These are phyloP conservation scores for Coniophora puteana DNA, from an alignment of 1,284 basidiomycete species.

Conservation along the genomic window DNA sequence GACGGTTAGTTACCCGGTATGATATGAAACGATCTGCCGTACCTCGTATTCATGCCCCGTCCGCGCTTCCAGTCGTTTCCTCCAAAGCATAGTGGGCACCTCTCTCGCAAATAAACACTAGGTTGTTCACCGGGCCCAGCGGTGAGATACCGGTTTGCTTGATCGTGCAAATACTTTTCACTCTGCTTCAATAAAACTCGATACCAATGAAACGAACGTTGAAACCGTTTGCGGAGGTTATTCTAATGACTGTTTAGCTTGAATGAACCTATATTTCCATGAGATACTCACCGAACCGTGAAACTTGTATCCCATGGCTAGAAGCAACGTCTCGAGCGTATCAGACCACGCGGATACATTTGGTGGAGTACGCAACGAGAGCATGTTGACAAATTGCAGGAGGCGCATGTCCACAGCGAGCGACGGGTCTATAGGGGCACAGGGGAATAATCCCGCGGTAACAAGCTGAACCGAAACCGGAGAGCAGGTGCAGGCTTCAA, in stretches of 20 bases:
- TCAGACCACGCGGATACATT: constrained; percentile 13
- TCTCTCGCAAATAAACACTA: constrained; percentile 4
- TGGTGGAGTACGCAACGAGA: constrained; percentile 9
- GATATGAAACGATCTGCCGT: too few species aligned
- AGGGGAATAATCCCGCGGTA: constrained; percentile 12
- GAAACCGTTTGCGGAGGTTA: constrained; percentile 2
- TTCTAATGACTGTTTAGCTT: too few species aligned
- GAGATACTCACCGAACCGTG: constrained; percentile 4
- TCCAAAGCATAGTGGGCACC: constrained; percentile 11
- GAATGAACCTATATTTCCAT: not conserved
- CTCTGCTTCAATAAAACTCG: constrained; percentile 3
- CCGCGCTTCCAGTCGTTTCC: constrained; percentile 1
- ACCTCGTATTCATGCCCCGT: too few species aligned
- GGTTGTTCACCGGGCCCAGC: constrained; percentile 1
- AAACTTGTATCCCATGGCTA: constrained; percentile 5
- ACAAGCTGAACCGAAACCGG: constrained; percentile 12
- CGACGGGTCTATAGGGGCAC: constrained; percentile 10
- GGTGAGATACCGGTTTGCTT: not conserved
- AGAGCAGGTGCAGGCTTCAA: constrained; percentile 4
- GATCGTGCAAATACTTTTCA: constrained; percentile 3
- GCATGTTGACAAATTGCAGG: constrained; percentile 8
- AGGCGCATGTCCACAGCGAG: constrained; percentile 11
- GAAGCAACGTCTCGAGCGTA: constrained; percentile 9
- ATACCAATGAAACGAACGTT: constrained; percentile 9
- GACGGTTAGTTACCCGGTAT: too few species aligned